phyloP scores from a whole-genome alignment of 2,329 filamentous ascomycete species.

The Ciborinia camelliae region DNA sequence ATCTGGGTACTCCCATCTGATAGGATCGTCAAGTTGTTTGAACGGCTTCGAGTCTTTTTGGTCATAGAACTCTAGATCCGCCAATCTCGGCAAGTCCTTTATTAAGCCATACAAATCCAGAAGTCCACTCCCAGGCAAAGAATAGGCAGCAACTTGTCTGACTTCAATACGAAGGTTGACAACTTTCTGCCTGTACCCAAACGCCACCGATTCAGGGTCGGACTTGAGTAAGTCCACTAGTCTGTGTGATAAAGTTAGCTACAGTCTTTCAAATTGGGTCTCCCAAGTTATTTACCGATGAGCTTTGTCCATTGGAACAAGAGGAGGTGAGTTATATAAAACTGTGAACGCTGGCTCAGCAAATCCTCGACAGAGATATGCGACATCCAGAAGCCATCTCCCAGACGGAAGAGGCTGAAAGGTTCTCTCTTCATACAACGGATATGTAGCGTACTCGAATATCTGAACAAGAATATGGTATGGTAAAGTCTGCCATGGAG shows the following conservation, averaged over 20 bases:
- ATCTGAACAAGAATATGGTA: constrained; percentile 68
- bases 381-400: constrained; percentile 62
- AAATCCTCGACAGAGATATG: constrained; percentile 61
- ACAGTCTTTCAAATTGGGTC: too few species aligned
- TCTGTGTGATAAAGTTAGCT: constrained; percentile 6
- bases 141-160: constrained; percentile 50
- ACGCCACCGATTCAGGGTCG: constrained; percentile 30
- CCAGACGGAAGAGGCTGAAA: constrained; percentile 44
- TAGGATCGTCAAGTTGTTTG: constrained; percentile 50
- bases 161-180: constrained; percentile 36
- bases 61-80: constrained; percentile 69
- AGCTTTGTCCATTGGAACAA: constrained; percentile 51
- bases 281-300: constrained; percentile 36
- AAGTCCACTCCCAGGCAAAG: constrained; percentile 50
- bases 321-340: constrained; percentile 66
- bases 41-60: constrained; percentile 66
- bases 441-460: constrained; percentile 63
- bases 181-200: constrained; percentile 37
- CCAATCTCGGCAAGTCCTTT: constrained; percentile 61
- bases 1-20: constrained; percentile 68
- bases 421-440: constrained; percentile 46
- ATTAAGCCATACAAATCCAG: constrained; percentile 59
- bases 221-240: constrained; percentile 51
- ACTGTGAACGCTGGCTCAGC: constrained; percentile 69
- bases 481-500: constrained; percentile 59